Evolutionary conservation across 352 stramenopile species (phyloP).

Genomic region (Globisporangium yorkense): DNA sequence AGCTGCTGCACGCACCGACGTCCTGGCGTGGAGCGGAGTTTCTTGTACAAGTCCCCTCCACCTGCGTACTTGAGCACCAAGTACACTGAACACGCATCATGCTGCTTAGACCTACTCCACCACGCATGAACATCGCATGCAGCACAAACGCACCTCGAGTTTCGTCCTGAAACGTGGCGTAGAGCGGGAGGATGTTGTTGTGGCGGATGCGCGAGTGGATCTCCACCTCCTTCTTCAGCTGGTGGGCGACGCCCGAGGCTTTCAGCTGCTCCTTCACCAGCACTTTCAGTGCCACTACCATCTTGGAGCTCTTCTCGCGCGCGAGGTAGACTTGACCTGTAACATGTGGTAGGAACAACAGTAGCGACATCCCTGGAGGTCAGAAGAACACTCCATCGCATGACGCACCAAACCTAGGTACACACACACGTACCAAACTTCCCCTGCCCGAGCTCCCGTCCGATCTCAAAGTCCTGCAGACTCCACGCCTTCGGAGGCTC

Average conservation of each 20-base stretch:
- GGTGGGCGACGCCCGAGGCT: slow-evolving; percentile 55
- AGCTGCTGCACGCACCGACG: slow-evolving; percentile 23
- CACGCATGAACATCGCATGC: background rate
- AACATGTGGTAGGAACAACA: background rate
- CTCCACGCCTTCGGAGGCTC: slow-evolving; percentile 56
- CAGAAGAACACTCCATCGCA: background rate
- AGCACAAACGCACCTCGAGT: slow-evolving; percentile 33
- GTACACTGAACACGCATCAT: slow-evolving; percentile 40
- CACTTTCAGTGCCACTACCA: slow-evolving; percentile 86
- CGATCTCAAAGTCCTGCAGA: slow-evolving; percentile 85
- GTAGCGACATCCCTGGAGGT: background rate
- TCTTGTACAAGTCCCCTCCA: slow-evolving; percentile 83
- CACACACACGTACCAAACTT: slow-evolving; percentile 62
- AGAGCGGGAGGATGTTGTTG: slow-evolving; percentile 82
- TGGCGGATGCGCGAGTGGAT: slow-evolving; percentile 89
- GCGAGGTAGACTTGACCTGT: slow-evolving; percentile 81
- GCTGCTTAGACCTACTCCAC: background rate
- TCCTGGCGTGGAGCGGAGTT: slow-evolving; percentile 44
- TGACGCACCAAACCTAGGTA: background rate
- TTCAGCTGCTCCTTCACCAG: slow-evolving; percentile 86
- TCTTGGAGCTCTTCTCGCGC: slow-evolving; percentile 73
- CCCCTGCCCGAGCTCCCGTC: slow-evolving; percentile 69
- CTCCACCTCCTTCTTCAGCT: slow-evolving; percentile 88
- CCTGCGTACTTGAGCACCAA: slow-evolving; percentile 85
- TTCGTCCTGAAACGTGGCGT: slow-evolving; percentile 80